Evolutionary conservation across 306 rosid species (phyloP).

Genomic region (Gastrolobium bilobum): DNA sequence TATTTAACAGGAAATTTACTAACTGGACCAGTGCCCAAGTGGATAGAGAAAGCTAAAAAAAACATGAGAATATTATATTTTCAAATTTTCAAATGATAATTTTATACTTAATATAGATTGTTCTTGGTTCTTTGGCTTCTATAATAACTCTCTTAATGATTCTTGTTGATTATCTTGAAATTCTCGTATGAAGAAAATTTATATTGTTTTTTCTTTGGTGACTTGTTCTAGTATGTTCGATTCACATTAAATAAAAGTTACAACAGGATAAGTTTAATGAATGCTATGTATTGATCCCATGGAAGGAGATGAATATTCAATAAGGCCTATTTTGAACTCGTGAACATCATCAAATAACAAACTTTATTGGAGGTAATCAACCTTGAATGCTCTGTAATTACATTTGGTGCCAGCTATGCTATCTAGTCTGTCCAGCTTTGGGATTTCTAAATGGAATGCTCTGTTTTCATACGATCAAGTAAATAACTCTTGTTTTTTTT

Average conservation of each 20-base stretch:
- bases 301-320: no score
- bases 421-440: slow-evolving; percentile 29
- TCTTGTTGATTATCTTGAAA: neutral
- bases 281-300: no score
- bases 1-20: slow-evolving; percentile 68
- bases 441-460: slow-evolving; percentile 20
- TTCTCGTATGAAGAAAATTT: no score
- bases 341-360: no score
- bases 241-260: no score
- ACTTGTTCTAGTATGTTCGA: no score
- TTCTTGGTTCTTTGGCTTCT: neutral
- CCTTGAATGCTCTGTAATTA: slow-evolving; percentile 37
- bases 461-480: slow-evolving; percentile 30
- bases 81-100: slow-evolving; percentile 33
- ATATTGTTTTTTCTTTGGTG: no score
- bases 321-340: no score
- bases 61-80: slow-evolving; percentile 53
- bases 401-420: slow-evolving; percentile 31
- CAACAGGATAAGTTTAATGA: no score
- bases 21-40: slow-evolving; percentile 51
- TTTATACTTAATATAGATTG: neutral
- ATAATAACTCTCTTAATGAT: neutral
- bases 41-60: neutral
- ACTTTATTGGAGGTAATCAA: no score
- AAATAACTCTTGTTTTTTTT: slow-evolving; percentile 15